Base-by-base conservation (phyloP, 495 filamentous ascomycete genomes). In the Trichoderma virens region DNA sequence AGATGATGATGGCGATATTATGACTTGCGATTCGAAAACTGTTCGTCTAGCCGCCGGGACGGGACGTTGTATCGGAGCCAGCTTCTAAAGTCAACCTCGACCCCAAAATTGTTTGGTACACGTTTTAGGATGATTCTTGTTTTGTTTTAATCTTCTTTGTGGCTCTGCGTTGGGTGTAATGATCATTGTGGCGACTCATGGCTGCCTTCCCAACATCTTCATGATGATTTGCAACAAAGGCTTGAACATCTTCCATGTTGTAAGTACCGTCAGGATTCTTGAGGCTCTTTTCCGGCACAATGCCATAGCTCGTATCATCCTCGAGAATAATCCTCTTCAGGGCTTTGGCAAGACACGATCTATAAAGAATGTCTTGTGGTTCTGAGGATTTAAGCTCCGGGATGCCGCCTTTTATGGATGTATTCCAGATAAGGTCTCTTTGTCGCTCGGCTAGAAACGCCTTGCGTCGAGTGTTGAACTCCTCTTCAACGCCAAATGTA, bases 391-490 rank as follows among this genome's bases (percentile, higher is more conserved):
- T 38, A 6, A 54, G 62, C 1, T 54, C 30, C 0, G 76, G 75
- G 14, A 76, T 63, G 4, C 67, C 14, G 6, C 62, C 62, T 45
- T 79, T 82, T 64, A 82, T 74, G 8, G 75, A 59, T 0, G 34
- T 41, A 20, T 73, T 76, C 63, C 65, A 70, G n/a, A 79, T 64
- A 41, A 59, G 63, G 31, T 71, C 64, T 7, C 25, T 54, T 45
- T 75, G 66, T 27, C 61, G 67, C 63, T 76, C 61, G 6, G 68
- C 25, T 28, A 66, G 68, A 70, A 72, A 81, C 5, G 67, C 68
- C 1, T 61, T 62, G 28, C 74, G 65, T 14, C 63, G 65, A 0
- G 63, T 30, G 2, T 64, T 59, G 63, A 76, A 82, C 5, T 31
- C 47, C 0, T 68, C 54, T 1, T 38, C 54, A 30, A 70, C 64